Base-by-base conservation (phyloP, 768 basidiomycete species). In the Boletus rex-veris region DNA sequence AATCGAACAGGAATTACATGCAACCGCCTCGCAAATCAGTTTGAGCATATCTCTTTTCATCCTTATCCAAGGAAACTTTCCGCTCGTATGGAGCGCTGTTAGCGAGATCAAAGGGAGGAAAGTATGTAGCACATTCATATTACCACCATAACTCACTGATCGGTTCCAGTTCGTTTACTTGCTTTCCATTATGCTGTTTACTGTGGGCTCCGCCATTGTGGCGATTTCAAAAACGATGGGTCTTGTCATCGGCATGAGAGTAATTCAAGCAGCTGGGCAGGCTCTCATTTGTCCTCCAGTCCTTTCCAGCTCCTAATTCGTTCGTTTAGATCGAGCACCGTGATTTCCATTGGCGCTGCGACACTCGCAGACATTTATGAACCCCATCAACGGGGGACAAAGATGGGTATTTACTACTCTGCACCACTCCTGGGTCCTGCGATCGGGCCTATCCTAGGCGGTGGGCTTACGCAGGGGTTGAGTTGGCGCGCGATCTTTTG, bases 401-500 rank as follows among this genome's bases (percentile, higher is more conserved):
- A 82, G 78, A 85, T 92, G 80, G 91, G 92, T 0, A 71, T 92
- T 16, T 92, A 85, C 68, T 92, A 91, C 60, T 80, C 84, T 11
- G 85, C 90, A 4, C 90, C 90, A 0, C 77, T 92, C 3, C 77
- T 93, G 3, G 91, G 90, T 0, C 84, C 85, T 2, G 75, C 80
- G 1, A 57, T 88, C 2, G 88, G 88, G 0, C 83, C 87, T 1
- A 78, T 91, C 30, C 61, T 91, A 35, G 90, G 90, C 5, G 88
- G 90, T 1, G 80, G 71, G 0, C 73, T 92, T 4, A 84, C 89
- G 0, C 77, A 84, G 50, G 80, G 74, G 0, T 82, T 86, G 63
- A 75, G 73, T 53, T 96, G 94, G 94, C 81, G 92, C 33, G 83
- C 86, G 1, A 80, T 88, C 1, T 92, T 96, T 70, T 94, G 89